A percentile compares a stretch with the other conserved stretches of the same genome.
Evolutionary conservation across 192 early-diverging fungal species (phyloP).

Genomic region (Podila epigama): DNA sequence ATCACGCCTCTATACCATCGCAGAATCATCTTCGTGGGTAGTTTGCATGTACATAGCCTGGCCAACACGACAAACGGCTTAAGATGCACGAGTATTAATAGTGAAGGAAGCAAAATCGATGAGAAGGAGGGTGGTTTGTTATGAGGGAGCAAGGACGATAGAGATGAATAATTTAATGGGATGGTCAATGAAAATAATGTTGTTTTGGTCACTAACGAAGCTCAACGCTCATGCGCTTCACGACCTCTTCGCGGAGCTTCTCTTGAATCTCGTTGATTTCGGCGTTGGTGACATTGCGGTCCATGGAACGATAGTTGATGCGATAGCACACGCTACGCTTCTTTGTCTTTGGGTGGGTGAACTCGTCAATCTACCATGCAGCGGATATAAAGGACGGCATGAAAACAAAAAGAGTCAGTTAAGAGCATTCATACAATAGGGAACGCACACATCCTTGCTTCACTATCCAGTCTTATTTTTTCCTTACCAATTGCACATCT

Average conservation of each 20-base stretch:
- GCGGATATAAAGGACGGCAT: background rate
- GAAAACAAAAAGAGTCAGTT: background rate
- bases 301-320: slow-evolving; percentile 97
- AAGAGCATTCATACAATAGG: background rate
- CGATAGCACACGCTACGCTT: slow-evolving; percentile 87
- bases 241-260: slow-evolving; percentile 69
- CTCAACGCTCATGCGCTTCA: slow-evolving; percentile 72
- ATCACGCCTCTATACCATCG: too few species aligned
- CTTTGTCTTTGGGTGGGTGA: slow-evolving; percentile 87
- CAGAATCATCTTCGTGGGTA: too few species aligned
- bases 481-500: slow-evolving; percentile 78
- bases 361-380: slow-evolving; percentile 82
- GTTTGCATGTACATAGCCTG: too few species aligned
- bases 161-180: too few species aligned
- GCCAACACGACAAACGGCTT: too few species aligned
- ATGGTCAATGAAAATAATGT: background rate
- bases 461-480: background rate
- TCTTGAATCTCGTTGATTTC: slow-evolving; percentile 96
- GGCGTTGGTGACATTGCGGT: slow-evolving; percentile 91
- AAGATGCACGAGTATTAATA: too few species aligned
- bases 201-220: slow-evolving; percentile 63
- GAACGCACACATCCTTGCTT: background rate
- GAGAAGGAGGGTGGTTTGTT: too few species aligned
- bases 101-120: too few species aligned
- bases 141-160: too few species aligned